phyloP scores from a whole-genome alignment of 495 filamentous ascomycete genomes.

The Cercophora scortea region DNA sequence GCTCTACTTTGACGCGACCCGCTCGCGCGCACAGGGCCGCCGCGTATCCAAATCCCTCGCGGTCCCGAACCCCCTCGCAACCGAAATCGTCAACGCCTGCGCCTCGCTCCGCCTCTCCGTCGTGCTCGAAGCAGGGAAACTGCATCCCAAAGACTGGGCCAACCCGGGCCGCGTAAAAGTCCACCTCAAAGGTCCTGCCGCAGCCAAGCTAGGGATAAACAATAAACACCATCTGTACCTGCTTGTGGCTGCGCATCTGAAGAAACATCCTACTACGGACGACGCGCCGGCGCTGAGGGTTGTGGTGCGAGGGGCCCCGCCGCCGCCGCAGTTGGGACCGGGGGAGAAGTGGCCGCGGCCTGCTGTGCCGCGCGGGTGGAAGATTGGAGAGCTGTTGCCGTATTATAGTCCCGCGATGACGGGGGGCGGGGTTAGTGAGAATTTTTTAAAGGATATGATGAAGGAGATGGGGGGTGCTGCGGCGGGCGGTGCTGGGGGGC shows the following conservation, averaged over 20 bases:
- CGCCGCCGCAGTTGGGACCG: conserved; percentile 33
- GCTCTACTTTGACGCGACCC: conserved; percentile 78
- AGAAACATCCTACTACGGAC: conserved; percentile 64
- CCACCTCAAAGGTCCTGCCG: conserved; percentile 58
- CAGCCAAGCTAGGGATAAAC: conserved; percentile 41
- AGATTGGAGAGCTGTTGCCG: conserved; percentile 75
- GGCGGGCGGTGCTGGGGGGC: conserved; percentile 37
- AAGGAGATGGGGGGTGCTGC: conserved; percentile 82
- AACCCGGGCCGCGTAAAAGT: conserved; percentile 89
- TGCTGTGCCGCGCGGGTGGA: conserved; percentile 84
- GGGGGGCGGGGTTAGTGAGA: conserved; percentile 91
- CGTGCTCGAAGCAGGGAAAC: conserved; percentile 83
- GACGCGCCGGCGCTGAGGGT: conserved; percentile 60
- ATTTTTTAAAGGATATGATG: conserved; percentile 97
- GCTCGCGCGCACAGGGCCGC: conserved; percentile 69
- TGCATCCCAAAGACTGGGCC: conserved; percentile 94
- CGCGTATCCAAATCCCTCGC: conserved; percentile 64
- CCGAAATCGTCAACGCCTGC: conserved; percentile 82
- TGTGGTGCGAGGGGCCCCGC: conserved; percentile 50
- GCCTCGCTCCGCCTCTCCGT: conserved; percentile 62
- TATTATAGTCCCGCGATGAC: conserved; percentile 82
- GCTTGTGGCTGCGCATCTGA: conserved; percentile 65
- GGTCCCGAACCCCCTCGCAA: conserved; percentile 77
- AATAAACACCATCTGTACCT: conserved; percentile 89
- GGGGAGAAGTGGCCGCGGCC: conserved; percentile 60